Evolutionary conservation across 129 eudicot species (phyloP).

Genomic region (Arctium lappa): DNA sequence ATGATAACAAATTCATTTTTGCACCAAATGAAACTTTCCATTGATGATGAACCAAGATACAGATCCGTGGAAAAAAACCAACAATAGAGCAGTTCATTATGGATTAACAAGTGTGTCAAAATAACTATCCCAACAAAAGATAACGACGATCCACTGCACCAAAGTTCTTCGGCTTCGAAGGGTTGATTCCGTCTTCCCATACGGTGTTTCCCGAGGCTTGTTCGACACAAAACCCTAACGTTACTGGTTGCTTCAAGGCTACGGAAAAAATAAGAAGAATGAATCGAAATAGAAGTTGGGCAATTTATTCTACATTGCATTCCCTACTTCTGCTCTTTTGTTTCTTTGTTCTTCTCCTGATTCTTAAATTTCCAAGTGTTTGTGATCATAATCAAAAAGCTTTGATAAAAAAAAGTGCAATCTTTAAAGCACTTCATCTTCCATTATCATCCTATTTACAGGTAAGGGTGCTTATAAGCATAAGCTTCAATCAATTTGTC

Average conservation of each 20-base stretch:
- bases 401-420: constrained; percentile 25
- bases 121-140: too few relatives aligned
- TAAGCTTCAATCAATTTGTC: constrained; percentile 1
- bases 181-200: constrained; percentile 9
- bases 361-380: constrained; percentile 16
- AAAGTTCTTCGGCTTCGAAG: background rate
- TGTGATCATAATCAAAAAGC: constrained; percentile 19
- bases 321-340: background rate
- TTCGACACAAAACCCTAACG: constrained; percentile 27
- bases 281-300: constrained; percentile 10
- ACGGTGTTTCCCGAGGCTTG: constrained; percentile 6
- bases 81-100: too few relatives aligned
- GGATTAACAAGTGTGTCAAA: too few relatives aligned
- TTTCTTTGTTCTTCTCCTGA: constrained; percentile 7
- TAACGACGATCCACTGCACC: background rate
- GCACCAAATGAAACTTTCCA: too few relatives aligned
- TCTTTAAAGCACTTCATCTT: constrained; percentile 16
- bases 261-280: constrained; percentile 13
- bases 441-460: constrained; percentile 24
- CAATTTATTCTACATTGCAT: background rate
- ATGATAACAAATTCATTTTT: too few relatives aligned
- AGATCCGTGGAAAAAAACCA: too few relatives aligned
- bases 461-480: constrained; percentile 13
- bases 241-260: background rate
- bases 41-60: too few relatives aligned